These are phyloP conservation scores for Penicillium sclerotiorum DNA, from an alignment of 2,329 filamentous ascomycete genomes.

Conservation along the genomic window DNA sequence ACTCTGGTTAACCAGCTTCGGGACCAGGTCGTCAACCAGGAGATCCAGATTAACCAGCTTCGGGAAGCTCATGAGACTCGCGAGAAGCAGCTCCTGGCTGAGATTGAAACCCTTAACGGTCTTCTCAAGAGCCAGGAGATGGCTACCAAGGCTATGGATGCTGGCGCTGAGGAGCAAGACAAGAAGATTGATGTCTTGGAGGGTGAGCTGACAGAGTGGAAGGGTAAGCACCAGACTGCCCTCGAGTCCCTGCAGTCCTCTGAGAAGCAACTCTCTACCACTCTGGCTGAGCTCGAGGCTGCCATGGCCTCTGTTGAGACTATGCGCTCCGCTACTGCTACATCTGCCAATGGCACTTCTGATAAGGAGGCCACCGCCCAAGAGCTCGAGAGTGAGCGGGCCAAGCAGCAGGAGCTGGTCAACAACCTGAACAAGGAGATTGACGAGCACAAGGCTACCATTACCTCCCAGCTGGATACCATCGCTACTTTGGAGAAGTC, in stretches of 20 bases:
- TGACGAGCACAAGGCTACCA: conserved; percentile 75
- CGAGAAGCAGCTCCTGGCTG: conserved; percentile 72
- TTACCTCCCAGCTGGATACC: conserved; percentile 68
- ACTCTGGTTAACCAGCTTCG: conserved; percentile 84
- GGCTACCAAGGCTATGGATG: conserved; percentile 38
- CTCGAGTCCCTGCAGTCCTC: conserved; percentile 71
- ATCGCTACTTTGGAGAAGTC: conserved; percentile 75
- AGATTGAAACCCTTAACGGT: conserved; percentile 69
- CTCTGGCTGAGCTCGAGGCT: conserved; percentile 73
- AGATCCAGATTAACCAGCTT: conserved; percentile 74
- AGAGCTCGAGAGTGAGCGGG: conserved; percentile 54
- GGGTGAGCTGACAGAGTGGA: conserved; percentile 72
- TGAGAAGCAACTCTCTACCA: conserved; percentile 71
- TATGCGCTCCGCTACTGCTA: conserved; percentile 46
- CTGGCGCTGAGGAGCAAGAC: conserved; percentile 49
- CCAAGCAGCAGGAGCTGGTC: conserved; percentile 63
- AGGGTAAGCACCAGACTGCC: conserved; percentile 71
- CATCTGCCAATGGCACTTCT: conserved; percentile 30
- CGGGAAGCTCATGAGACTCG: conserved; percentile 71
- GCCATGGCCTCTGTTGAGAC: conserved; percentile 59
- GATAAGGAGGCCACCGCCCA: conserved; percentile 46
- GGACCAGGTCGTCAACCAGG: conserved; percentile 84
- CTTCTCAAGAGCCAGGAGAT: conserved; percentile 49
- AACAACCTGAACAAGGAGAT: conserved; percentile 71
- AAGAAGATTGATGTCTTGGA: conserved; percentile 68